phyloP scores from a whole-genome alignment of 495 filamentous ascomycete species.

The Penicillium paradoxum region DNA sequence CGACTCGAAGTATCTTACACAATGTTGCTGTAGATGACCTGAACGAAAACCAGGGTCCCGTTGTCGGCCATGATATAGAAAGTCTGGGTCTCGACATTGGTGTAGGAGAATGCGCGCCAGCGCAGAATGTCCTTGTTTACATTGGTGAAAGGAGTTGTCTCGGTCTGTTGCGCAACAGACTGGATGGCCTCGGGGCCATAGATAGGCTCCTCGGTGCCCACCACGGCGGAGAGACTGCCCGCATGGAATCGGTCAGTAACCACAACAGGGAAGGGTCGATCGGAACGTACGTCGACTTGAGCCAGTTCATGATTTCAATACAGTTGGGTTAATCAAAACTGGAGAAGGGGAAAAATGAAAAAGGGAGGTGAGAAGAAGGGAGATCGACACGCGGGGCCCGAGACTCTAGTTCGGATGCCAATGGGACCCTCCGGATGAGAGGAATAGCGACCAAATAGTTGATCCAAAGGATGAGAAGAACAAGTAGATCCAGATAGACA shows the following conservation, averaged over 20 bases:
- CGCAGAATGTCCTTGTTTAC: constrained; percentile 69
- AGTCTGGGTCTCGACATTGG: constrained; percentile 91
- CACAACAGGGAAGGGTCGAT: constrained; percentile 4
- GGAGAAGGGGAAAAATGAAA: constrained; percentile 14
- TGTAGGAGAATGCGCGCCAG: constrained; percentile 78
- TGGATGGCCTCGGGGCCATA: constrained; percentile 88
- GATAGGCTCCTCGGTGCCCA: constrained; percentile 92
- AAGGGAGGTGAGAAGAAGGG: constrained; percentile 19
- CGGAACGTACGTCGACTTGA: constrained; percentile 60
- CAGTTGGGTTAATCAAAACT: constrained; percentile 2
- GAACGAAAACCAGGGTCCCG: constrained; percentile 71
- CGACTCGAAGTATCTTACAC: constrained; percentile 53
- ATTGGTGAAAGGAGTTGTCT: constrained; percentile 74
- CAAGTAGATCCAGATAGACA: background rate
- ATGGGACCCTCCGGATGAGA: constrained; percentile 10
- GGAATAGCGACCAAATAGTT: background rate
- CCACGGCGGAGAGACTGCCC: constrained; percentile 77
- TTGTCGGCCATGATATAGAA: constrained; percentile 84
- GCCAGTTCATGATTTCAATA: constrained; percentile 57
- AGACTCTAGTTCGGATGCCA: constrained; percentile 25
- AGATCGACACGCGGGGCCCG: constrained; percentile 33
- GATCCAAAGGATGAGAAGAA: background rate
- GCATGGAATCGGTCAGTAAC: constrained; percentile 22
- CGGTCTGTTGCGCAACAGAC: constrained; percentile 74
- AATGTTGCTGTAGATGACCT: constrained; percentile 98